phyloP scores from a whole-genome alignment of 2,329 filamentous ascomycete genomes.

The Hortaea sp. region DNA sequence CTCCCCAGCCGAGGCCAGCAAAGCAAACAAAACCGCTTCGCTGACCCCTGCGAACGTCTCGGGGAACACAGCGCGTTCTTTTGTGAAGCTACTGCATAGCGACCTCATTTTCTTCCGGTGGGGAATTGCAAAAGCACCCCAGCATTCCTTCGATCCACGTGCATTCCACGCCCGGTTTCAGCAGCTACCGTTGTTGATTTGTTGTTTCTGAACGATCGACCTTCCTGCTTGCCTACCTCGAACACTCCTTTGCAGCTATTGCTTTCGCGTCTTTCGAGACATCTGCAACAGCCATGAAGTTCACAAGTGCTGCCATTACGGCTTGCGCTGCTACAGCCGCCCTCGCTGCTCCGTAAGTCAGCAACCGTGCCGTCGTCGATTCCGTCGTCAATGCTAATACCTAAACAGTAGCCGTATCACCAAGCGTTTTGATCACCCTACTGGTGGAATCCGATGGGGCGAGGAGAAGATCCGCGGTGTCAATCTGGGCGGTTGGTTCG shows the following conservation, averaged over 20 bases:
- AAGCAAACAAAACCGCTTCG: no score
- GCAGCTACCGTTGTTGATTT: background rate
- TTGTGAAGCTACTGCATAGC: no score
- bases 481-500: constrained; percentile 43
- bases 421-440: constrained; percentile 17
- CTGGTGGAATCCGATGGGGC: constrained; percentile 36
- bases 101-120: background rate
- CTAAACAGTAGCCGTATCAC: constrained; percentile 4
- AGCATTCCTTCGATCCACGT: background rate
- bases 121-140: background rate
- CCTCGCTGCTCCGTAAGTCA: constrained; percentile 18
- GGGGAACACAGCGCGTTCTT: no score
- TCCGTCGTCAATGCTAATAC: background rate
- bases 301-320: constrained; percentile 14
- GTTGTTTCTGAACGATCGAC: background rate
- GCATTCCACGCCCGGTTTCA: background rate
- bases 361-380: background rate
- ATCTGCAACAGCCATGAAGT: constrained; percentile 11
- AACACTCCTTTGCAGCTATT: background rate
- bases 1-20: no score
- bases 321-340: constrained; percentile 16
- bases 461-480: constrained; percentile 39
- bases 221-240: background rate
- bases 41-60: no score
- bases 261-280: background rate